These are phyloP conservation scores for Boletus subparvulus DNA, from an alignment of 768 basidiomycete genomes.

Conservation along the genomic window DNA sequence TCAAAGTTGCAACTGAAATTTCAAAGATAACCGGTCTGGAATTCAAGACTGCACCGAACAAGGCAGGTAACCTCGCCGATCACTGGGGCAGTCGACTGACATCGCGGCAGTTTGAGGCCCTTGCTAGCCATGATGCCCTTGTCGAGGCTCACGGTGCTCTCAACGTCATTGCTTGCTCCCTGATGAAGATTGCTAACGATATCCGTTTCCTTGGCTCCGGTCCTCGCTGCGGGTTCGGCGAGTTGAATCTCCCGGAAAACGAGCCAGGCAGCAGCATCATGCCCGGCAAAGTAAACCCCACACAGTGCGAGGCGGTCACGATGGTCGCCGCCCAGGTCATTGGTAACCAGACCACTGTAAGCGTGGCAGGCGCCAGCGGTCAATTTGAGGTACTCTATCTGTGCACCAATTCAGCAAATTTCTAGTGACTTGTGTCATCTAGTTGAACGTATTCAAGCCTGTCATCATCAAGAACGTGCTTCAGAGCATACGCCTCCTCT, in stretches of 20 bases:
- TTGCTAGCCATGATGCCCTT: conserved; percentile 97
- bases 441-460: conserved; percentile 99
- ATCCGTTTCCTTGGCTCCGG: conserved; percentile 97
- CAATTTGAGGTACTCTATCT: conserved; percentile 84
- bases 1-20: conserved; percentile 89
- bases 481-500: conserved; percentile 89
- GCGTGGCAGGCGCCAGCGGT: conserved; percentile 89
- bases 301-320: conserved; percentile 97
- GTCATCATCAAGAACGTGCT: conserved; percentile 98
- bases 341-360: conserved; percentile 93
- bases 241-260: conserved; percentile 93
- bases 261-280: conserved; percentile 99
- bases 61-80: conserved; percentile 48
- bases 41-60: conserved; percentile 98
- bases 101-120: conserved; percentile 80
- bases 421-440: conserved; percentile 6
- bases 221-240: conserved; percentile 95
- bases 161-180: conserved; percentile 92
- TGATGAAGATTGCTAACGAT: conserved; percentile 99
- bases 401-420: conserved; percentile 1
- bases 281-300: conserved; percentile 99
- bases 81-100: conserved; percentile 3
- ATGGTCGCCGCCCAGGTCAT: conserved; percentile 99
- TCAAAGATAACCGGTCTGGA: conserved; percentile 86
- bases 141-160: conserved; percentile 97